Evolutionary conservation across 768 basidiomycete species (phyloP), one percentile per base, ranked within the genome.

Genomic region (Amanita polypyramis): DNA sequence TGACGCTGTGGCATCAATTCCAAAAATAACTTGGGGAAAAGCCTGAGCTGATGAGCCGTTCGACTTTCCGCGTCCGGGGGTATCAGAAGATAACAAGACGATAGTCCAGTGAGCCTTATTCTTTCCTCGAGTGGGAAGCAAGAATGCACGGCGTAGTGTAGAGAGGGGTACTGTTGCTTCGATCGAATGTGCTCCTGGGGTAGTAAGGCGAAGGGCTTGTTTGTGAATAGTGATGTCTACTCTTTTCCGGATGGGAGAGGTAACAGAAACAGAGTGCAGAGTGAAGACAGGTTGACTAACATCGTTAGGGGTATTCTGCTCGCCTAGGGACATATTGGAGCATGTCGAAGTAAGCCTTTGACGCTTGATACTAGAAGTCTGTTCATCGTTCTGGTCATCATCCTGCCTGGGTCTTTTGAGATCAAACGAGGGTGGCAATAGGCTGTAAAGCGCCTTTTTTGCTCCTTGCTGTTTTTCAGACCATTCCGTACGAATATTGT

Each of bases 61-160:
- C 12, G 63, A 52, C 45, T 70, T 68, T 35, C 61, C 61, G 42
- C 70, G 72, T 27, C 73, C 71, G 3, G 75, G 70, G 4, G 67
- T 64, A 58, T 85, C 82, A 3, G 72, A 61, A 7, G 79, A 66
- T 21, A 89, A 66, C 29, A 89, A 58, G 11, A 85, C 70, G 25
- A 84, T 70, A 0, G 82, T 82, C 82, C 83, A 86, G 55, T 88
- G 82, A 0, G 77, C 68, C 55, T 79, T 84, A 23, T 68, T 59
- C 60, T 86, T 87, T 23, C 82, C 83, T 20, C 85, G 74, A 0
- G 85, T 87, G 8, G 86, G 83, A 1, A 89, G 60, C 43, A 90
- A 59, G 61, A 89, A 90, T 0, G 77, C 77, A 29, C 84, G 79
- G 1, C 66, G 64, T 45, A 87, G 60, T 17, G 54, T 54, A 14